phyloP scores from a whole-genome alignment of 345 rosid species.

The Sonneratia caseolaris region DNA sequence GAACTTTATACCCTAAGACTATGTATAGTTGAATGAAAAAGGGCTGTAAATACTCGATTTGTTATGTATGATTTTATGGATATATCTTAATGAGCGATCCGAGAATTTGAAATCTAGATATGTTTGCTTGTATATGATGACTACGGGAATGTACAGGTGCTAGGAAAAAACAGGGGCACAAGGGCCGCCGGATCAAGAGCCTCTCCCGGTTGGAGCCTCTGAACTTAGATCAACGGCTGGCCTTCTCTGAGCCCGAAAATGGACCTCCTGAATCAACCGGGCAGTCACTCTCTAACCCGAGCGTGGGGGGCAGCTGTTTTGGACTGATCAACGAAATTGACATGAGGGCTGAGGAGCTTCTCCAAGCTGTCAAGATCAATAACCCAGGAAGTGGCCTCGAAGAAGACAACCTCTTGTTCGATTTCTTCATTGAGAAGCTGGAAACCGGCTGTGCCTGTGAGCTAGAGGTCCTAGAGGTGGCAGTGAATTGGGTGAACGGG shows the following conservation, averaged over 20 bases:
- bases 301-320: not conserved
- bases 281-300: not conserved
- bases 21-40: no score
- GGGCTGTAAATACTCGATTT: no score
- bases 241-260: slow-evolving; percentile 20
- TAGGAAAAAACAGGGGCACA: slow-evolving; percentile 32
- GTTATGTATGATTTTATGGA: no score
- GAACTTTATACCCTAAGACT: not conserved
- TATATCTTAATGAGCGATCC: no score
- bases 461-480: slow-evolving; percentile 21
- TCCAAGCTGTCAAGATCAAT: slow-evolving; percentile 10
- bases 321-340: not conserved
- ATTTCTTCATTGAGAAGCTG: slow-evolving; percentile 41
- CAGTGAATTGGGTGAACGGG: slow-evolving; percentile 52
- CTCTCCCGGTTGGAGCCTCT: slow-evolving; percentile 43
- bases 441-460: slow-evolving; percentile 3
- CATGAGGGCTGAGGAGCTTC: slow-evolving; percentile 9
- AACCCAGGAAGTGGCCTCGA: slow-evolving; percentile 4
- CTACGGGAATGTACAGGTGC: slow-evolving; percentile 21
- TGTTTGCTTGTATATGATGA: no score
- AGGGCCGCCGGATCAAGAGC: slow-evolving; percentile 23
- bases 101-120: no score
- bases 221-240: slow-evolving; percentile 52
- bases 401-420: slow-evolving; percentile 30
- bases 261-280: slow-evolving; percentile 4